phyloP scores from a whole-genome alignment of 2,329 filamentous ascomycete species.

The Diplodia sapinea region DNA sequence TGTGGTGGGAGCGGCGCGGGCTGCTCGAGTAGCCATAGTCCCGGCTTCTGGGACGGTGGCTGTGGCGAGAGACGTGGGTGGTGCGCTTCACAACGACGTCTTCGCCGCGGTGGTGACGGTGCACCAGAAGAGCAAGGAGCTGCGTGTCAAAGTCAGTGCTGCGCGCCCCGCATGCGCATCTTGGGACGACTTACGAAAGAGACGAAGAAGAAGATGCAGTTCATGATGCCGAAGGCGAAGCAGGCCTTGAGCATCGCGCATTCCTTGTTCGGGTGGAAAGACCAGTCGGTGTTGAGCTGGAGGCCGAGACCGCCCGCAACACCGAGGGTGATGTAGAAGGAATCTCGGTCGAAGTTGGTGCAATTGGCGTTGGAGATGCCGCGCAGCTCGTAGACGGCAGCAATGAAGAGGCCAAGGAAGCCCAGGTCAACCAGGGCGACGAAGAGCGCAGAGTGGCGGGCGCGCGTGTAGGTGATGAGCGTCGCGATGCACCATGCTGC shows the following conservation, averaged over 20 bases:
- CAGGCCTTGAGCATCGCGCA: slow-evolving; percentile 92
- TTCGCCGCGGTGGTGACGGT: slow-evolving; percentile 55
- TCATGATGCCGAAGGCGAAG: slow-evolving; percentile 91
- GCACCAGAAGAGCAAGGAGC: slow-evolving; percentile 67
- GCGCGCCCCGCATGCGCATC: not conserved
- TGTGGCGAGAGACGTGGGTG: slow-evolving; percentile 52
- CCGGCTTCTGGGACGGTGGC: slow-evolving; percentile 34
- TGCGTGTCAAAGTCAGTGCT: slow-evolving; percentile 36
- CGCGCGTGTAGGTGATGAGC: slow-evolving; percentile 63
- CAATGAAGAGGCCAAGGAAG: slow-evolving; percentile 69
- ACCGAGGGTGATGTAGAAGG: slow-evolving; percentile 66
- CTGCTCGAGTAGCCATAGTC: slow-evolving; percentile 40
- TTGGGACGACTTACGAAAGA: slow-evolving; percentile 63
- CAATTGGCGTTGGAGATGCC: slow-evolving; percentile 70
- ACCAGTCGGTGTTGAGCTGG: slow-evolving; percentile 54
- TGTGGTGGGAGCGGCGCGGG: slow-evolving; percentile 48
- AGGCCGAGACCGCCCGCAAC: slow-evolving; percentile 63
- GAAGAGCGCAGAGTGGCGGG: slow-evolving; percentile 64
- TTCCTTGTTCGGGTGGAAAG: slow-evolving; percentile 69
- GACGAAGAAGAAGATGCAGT: slow-evolving; percentile 78
- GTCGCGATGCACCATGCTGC: slow-evolving; percentile 67
- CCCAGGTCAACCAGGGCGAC: slow-evolving; percentile 66
- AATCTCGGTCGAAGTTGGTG: slow-evolving; percentile 59
- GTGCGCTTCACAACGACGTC: slow-evolving; percentile 61
- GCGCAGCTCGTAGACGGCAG: slow-evolving; percentile 63